Evolutionary conservation across 805 yeast species (phyloP), one percentile per base, ranked within the genome.

Genomic region (Blastobotrys americana): DNA sequence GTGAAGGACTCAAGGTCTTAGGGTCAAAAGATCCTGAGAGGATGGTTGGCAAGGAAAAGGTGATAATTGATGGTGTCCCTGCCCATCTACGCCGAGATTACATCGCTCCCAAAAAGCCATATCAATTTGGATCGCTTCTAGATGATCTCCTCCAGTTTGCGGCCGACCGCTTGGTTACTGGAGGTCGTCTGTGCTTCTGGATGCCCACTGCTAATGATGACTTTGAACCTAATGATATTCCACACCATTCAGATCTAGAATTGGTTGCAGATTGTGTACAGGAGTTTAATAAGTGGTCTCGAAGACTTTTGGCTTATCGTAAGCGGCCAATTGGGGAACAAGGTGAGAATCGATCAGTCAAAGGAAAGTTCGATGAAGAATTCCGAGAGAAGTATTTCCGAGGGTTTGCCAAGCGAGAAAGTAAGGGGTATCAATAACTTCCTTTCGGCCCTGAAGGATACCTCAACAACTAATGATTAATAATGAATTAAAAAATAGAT

Each of bases 181-280:
- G 76, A 5, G 96, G 97, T 0, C 69, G 97, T 51, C 69, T 93
- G 28, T 85, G 93, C 21, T 89, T 88, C 63, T 93, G 98, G 98
- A 86, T 89, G 93, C 98, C 98, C 0, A 83, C 95, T 1, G 95
- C 96, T 1, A 88, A 89, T 59, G 95, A 85, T 56, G 94, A 84
- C 53, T 78, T 75, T 51, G 71, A 77, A 28, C 43, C 44, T 15
- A 77, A 84, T 38, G 69, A 73, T 43, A 78, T 89, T 20, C 97
- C 97, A 3, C 79, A 77, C 54, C 96, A 93, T 63, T 71, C 76
- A 49, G 76, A 74, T 36, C 63, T 93, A 46, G 83, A 84, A 55
- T 69, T 88, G 54, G 66, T 81, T 39, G 79, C 83, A 52, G 78
- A 80, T 48, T 71, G 94, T 49, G 90, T 82, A 34, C 98, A 93